Evolutionary conservation across 306 rosid species (phyloP), one percentile per base, ranked within the genome.

Genomic region (Vigna trinervia): DNA sequence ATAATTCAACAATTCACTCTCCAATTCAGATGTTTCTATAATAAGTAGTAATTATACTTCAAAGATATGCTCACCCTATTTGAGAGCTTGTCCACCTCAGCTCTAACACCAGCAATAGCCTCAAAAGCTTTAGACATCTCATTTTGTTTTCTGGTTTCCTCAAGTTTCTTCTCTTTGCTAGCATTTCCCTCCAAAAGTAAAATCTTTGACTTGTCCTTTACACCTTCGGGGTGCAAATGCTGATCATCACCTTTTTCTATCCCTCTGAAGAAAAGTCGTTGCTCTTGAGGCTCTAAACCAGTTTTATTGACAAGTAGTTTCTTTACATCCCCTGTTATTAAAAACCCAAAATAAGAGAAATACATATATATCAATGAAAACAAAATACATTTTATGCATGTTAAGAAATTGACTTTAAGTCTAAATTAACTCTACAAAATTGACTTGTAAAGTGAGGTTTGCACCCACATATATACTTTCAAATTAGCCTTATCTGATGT

Each of bases 221-320:
- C 97, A 57, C 99, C 99, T 34, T 83, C 92, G 6, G 38, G 59
- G 73, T 88, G 86, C 83, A 95, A 80, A 26, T 83, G 90, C 82
- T 95, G 90, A 8, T 77, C 88, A 74, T 92, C 92, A 39, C 76
- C 91, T 81, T 86, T 90, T 73, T 90, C 99, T 78, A 85, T 86
- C 36, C 97, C 97, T 79, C 99, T 86, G 82, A 95, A 92, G 76
- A 88, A 86, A 64, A 95, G 93, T 14, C 86, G 84, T 83, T 92
- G 99, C 79, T 71, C 82, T 81, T 84, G 82, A 32, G 90, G 88
- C 74, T 85, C 83, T 84, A 95, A 81, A 76, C 92, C 92, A 51
- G 89, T 86, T 84, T 76, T 90, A 7, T 74, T 72, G 6, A 75
- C 74, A 53, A 95, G 89, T 64, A 72, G 57, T 9, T 82, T 85